A percentile compares a stretch with the other conserved stretches of the same genome.
phyloP scores from a whole-genome alignment of 2,329 filamentous ascomycete species.

The Pseudogymnoascus sp. region DNA sequence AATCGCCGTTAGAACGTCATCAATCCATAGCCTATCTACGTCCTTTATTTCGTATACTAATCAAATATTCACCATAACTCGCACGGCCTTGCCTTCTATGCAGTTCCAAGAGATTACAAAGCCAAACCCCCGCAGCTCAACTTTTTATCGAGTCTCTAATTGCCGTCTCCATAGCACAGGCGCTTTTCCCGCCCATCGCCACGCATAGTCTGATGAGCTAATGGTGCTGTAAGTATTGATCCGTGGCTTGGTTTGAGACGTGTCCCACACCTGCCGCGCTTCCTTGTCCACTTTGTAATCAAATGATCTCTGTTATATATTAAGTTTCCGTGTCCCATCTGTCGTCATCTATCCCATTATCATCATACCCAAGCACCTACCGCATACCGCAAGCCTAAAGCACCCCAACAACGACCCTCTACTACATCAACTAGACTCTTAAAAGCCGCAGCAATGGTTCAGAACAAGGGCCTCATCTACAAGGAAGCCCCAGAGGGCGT shows the following conservation, averaged over 20 bases:
- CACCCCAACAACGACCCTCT: not conserved
- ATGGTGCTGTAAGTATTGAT: constrained; percentile 1
- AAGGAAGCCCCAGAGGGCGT: constrained; percentile 57
- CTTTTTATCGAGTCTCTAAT: not conserved
- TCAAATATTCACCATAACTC: not conserved
- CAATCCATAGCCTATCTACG: not conserved
- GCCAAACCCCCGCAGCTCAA: not conserved
- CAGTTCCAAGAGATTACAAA: not conserved
- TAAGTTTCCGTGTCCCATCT: not conserved
- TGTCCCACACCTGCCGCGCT: not conserved
- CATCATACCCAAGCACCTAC: not conserved
- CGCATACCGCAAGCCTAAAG: not conserved
- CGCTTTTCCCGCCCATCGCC: not conserved
- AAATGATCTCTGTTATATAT: not conserved
- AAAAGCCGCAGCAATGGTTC: constrained; percentile 29
- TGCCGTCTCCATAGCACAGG: not conserved
- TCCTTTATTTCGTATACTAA: not conserved
- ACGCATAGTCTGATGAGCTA: not conserved
- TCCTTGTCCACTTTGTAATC: not conserved
- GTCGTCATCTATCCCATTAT: not conserved
- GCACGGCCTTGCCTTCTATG: not conserved
- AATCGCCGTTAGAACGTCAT: not conserved
- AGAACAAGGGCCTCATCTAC: constrained; percentile 71
- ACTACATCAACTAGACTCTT: not conserved
- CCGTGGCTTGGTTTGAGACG: not conserved